Conservation (phyloP, 768 basidiomycete species). For the Rhizopogon salebrosus region DNA sequence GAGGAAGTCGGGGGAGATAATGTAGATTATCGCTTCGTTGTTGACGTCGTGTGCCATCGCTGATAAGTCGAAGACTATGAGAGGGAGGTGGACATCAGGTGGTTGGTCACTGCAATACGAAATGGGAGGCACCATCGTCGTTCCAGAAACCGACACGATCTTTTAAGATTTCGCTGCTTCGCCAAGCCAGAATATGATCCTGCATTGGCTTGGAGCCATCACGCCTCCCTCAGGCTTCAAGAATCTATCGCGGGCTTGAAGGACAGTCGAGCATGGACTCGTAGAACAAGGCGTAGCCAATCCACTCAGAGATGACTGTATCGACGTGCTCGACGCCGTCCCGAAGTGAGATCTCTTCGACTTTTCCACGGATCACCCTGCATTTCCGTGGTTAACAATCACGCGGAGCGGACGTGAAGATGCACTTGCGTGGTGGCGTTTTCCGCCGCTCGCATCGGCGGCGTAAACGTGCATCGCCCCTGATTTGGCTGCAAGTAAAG, state of each 20-base stretch:
- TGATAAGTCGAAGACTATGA: conserved; percentile 84
- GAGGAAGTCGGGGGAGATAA: conserved; percentile 61
- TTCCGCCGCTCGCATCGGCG: conserved; percentile 82
- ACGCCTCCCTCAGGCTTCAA: conserved; percentile 64
- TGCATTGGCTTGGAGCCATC: conserved; percentile 88
- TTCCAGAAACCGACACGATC: conserved; percentile 89
- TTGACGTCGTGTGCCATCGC: conserved; percentile 73
- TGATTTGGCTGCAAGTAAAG: conserved; percentile 82
- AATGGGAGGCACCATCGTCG: conserved; percentile 81
- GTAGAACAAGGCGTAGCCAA: conserved; percentile 89
- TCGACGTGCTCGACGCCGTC: conserved; percentile 75
- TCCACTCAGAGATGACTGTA: conserved; percentile 97
- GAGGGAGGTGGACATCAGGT: not conserved
- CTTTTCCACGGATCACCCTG: conserved; percentile 83
- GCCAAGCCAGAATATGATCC: conserved; percentile 79
- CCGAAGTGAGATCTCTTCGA: conserved; percentile 82
- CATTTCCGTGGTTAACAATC: not conserved
- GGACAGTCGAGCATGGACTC: conserved; percentile 95
- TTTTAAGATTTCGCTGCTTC: conserved; percentile 66
- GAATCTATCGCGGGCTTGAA: conserved; percentile 84
- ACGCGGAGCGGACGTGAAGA: not conserved
- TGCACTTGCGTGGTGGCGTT: conserved; percentile 57
- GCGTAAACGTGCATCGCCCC: conserved; percentile 90
- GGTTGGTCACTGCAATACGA: too few relatives aligned
- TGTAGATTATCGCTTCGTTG: conserved; percentile 80